Percentiles rank a stretch among this genome's conserved stretches.
These are phyloP conservation scores for Xylariaceae sp. DNA, from an alignment of 2,329 filamentous ascomycete species.

Conservation along the genomic window DNA sequence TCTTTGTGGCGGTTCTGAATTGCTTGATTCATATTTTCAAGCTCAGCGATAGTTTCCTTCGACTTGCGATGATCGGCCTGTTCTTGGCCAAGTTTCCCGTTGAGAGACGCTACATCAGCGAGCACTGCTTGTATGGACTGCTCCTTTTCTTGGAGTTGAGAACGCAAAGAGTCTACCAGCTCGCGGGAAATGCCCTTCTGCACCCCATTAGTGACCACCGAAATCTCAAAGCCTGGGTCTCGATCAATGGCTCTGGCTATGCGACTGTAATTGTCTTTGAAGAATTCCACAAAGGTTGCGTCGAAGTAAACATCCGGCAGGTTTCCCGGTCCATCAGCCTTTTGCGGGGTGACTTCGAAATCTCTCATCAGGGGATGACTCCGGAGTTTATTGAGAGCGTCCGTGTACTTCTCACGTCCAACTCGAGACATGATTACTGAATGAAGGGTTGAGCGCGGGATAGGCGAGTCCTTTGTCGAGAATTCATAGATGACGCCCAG, in stretches of 20 bases:
- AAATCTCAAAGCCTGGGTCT: constrained; percentile 81
- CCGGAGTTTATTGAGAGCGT: constrained; percentile 71
- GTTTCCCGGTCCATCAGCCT: constrained; percentile 47
- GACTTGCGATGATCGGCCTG: constrained; percentile 64
- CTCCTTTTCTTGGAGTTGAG: constrained; percentile 69
- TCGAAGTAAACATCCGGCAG: constrained; percentile 83
- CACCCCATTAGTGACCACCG: constrained; percentile 69
- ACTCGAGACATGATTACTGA: constrained; percentile 70
- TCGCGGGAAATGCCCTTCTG: constrained; percentile 92
- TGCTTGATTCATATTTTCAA: constrained; percentile 61
- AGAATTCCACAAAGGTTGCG: constrained; percentile 79
- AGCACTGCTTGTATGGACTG: constrained; percentile 44
- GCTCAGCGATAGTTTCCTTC: constrained; percentile 53
- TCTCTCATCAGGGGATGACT: constrained; percentile 76
- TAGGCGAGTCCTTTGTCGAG: constrained; percentile 92
- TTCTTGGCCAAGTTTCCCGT: constrained; percentile 61
- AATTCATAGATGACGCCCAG: constrained; percentile 93
- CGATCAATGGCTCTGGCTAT: constrained; percentile 81
- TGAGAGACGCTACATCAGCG: constrained; percentile 41
- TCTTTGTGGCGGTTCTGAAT: constrained; percentile 65
- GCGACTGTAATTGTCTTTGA: constrained; percentile 92
- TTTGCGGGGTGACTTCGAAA: constrained; percentile 79
- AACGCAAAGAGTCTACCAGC: constrained; percentile 76
- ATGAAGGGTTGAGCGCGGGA: constrained; percentile 74
- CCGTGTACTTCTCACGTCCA: constrained; percentile 81